These are phyloP conservation scores for Calamus simplicifolius DNA, from an alignment of 176 grass and related monocot genomes.

Conservation along the genomic window DNA sequence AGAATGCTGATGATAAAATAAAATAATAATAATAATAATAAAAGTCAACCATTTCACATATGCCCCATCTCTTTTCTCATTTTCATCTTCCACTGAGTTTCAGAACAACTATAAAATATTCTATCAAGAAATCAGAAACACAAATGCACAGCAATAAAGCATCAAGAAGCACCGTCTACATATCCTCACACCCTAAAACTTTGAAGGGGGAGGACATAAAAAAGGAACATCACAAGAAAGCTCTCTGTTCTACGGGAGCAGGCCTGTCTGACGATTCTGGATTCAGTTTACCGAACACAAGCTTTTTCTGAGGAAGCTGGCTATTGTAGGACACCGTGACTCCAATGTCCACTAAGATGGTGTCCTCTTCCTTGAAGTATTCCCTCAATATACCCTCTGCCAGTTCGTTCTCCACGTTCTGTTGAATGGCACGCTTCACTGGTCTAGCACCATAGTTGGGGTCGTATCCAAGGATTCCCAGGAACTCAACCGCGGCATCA, in stretches of 20 bases:
- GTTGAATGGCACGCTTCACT: constrained; percentile 89
- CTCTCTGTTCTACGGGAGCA: constrained; percentile 36
- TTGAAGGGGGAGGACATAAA: no score
- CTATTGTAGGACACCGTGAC: constrained; percentile 62
- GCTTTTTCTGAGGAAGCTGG: constrained; percentile 69
- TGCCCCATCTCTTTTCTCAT: no score
- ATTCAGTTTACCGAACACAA: constrained; percentile 48
- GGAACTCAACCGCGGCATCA: constrained; percentile 50
- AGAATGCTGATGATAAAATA: no score
- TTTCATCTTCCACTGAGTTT: no score
- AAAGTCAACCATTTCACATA: no score
- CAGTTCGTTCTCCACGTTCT: constrained; percentile 84
- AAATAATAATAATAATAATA: no score
- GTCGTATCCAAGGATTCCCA: constrained; percentile 86
- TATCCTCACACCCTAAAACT: no score
- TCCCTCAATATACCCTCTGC: constrained; percentile 81
- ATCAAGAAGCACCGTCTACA: no score
- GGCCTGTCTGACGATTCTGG: constrained; percentile 11
- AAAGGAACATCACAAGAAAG: constrained; percentile 23
- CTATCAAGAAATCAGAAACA: no score
- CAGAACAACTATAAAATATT: no score
- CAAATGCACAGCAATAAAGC: no score
- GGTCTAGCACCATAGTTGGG: constrained; percentile 92
- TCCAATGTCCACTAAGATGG: constrained; percentile 58
- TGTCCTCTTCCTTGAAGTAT: constrained; percentile 90